Base-by-base conservation (phyloP, 148 eudicot genomes). In the Polygonum maritimum region DNA sequence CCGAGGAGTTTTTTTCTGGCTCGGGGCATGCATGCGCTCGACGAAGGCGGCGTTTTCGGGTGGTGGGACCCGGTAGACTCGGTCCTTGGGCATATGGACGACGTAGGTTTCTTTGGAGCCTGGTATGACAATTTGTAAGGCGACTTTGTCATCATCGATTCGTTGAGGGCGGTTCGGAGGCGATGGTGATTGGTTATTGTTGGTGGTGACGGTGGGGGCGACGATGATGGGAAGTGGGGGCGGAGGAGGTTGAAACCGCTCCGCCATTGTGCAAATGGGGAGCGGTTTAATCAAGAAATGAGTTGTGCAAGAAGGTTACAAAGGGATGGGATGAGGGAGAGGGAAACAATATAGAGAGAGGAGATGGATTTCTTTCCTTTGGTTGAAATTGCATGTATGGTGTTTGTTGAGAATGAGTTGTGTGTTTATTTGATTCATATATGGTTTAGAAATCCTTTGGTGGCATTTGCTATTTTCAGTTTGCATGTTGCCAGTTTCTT, bases 11-110 rank as follows among this genome's bases (percentile, higher is more conserved):
- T 38, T 65, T 8, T 26, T 26, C 31, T 60, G 22, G 22, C 19
- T 74, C 0, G 86, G 80, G 19, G 72, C 35, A 10, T 82, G 85
- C 52, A 80, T 77, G 22, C 75, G 76, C 47, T 87, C 83, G 1
- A 79, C 86, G 15, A 85, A 76, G 36, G 69, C 57, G 8, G 92
- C 88, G 45, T 92, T 83, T 58, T 87, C 89, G 1, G 82, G 82
- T 1, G 88, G 85, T 0, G 88, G 85, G 5, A 83, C 81, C 7
- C 84, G 84, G 72, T 85, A 85, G 26, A 83, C 79, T 58, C 76
- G 84, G 22, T 85, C 84, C 57, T 77, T 83, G 2, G 82, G 88
- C 48, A 83, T 54, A 26, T 83, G 84, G 5, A 85, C 35, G 1
- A 85, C 75, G 75, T 80, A 85, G 5, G 87, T 85, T 4, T 65